Base-by-base conservation (phyloP, 176 grass and related monocot species). In the Poa pratensis region DNA sequence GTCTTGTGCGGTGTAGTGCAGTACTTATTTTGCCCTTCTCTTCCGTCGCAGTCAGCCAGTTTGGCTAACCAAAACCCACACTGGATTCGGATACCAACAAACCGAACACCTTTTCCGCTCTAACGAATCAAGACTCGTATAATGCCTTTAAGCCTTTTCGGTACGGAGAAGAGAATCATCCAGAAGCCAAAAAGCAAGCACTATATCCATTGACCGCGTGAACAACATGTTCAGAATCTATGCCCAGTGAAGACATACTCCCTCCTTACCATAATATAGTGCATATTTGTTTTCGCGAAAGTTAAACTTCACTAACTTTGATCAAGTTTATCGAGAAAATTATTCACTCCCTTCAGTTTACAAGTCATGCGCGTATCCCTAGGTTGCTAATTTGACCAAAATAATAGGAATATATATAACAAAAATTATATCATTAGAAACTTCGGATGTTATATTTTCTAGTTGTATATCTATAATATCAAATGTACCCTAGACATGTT, bases 151-250 rank as follows among this genome's bases (percentile, higher is more conserved):
- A 24, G 11, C 20, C 64, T 73, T 53, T 58, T 57, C 34, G 48
- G 37, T 24, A 79, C 11, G 15, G 67, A 43, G 18, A 35, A 78
- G 51, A 62, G 75, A 77, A 19, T 53, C 22, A 7, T 64, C 62
- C 10, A 71, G 62, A 90, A 48, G 63, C 78, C 79, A 86, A 90
- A 77, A 77, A 86, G 79, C 45, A 78, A 86, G 77, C 83, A 55
- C 34, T 74, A 82, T 84, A 82, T 62, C 49, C 83, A 51, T 23
- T 72, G 49, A 75, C 57, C 73, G 53, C 1, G 60, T 54, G 32
- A 43, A 77, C 13, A 43, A n/a, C 73, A 26, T 59, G 75, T 48
- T 27, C 58, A 83, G 78, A 79, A 86, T n/a, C 88, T 83, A 86
- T 86, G 72, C 8, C 63, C 18, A 17, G 27, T 5, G 3, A 73